phyloP scores from a whole-genome alignment of 352 stramenopile species.

The Phytopythium mirpurense region DNA sequence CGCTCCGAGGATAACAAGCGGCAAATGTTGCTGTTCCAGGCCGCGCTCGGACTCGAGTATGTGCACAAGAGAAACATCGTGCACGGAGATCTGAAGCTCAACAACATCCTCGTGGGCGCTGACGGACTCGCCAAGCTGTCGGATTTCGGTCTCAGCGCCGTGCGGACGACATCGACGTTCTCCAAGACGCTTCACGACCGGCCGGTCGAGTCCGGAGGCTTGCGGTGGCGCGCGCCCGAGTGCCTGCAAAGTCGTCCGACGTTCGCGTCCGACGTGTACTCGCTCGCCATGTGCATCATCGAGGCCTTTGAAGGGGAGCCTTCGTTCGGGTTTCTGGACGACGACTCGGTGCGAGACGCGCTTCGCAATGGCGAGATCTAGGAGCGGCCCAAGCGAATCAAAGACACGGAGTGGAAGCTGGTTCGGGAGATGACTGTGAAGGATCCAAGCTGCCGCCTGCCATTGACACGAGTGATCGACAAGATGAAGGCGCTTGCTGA shows the following conservation, averaged over 20 bases:
- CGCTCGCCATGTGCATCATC: constrained; percentile 13
- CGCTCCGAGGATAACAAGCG: constrained; percentile 5
- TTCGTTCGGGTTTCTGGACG: background rate
- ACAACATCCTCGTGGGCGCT: background rate
- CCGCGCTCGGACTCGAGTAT: constrained; percentile 28
- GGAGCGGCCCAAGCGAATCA: background rate
- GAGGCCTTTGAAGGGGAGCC: background rate
- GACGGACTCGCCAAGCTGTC: background rate
- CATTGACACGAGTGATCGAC: background rate
- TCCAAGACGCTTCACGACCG: background rate
- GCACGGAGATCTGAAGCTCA: background rate
- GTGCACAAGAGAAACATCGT: background rate
- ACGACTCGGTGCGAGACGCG: background rate
- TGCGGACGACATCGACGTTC: background rate
- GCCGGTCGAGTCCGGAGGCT: background rate
- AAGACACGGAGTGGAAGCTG: background rate
- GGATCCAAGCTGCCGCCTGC: background rate
- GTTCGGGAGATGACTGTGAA: background rate
- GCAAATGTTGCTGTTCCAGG: constrained; percentile 20
- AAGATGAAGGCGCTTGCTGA: background rate
- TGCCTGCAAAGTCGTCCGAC: background rate
- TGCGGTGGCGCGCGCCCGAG: background rate
- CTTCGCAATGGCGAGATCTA: background rate
- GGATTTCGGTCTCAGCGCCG: background rate
- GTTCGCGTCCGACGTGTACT: constrained; percentile 9